Conservation (phyloP, 306 rosid species). For the Dalbergia cultrata region DNA sequence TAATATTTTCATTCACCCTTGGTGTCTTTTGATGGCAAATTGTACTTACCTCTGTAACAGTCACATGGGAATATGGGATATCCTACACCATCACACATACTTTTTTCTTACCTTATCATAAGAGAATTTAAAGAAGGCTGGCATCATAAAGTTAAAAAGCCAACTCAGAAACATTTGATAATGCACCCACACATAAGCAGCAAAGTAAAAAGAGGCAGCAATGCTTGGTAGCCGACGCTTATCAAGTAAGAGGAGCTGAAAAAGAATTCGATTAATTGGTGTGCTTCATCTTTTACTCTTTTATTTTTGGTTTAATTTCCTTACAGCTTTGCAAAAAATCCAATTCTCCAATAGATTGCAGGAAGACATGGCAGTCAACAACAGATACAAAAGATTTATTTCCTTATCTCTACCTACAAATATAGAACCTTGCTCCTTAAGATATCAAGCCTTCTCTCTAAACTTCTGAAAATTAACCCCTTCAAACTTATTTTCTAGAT, state of each 20-base stretch:
- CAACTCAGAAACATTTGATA: not conserved
- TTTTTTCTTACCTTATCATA: constrained; percentile 5
- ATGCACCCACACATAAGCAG: constrained; percentile 42
- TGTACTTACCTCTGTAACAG: not conserved
- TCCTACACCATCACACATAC: not conserved
- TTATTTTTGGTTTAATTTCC: constrained; percentile 13
- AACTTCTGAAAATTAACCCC: constrained; percentile 39
- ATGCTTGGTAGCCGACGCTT: not conserved
- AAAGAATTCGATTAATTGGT: not conserved
- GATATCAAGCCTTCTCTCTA: constrained; percentile 17
- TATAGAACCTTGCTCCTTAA: constrained; percentile 20
- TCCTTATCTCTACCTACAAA: constrained; percentile 11
- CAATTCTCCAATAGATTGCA: constrained; percentile 7
- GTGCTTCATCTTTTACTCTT: not conserved
- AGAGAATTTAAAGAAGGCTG: constrained; percentile 32
- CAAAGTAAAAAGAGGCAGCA: not conserved
- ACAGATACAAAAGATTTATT: not conserved
- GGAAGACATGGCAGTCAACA: not conserved
- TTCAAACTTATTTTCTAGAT: not conserved
- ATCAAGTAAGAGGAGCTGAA: not conserved
- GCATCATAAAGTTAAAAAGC: constrained; percentile 32
- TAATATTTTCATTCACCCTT: not conserved
- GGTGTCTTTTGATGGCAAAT: not conserved
- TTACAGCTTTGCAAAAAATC: not conserved
- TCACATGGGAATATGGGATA: constrained; percentile 1